These are phyloP conservation scores for Anthracocystis setariae DNA, from an alignment of 1,284 basidiomycete species.

Conservation along the genomic window DNA sequence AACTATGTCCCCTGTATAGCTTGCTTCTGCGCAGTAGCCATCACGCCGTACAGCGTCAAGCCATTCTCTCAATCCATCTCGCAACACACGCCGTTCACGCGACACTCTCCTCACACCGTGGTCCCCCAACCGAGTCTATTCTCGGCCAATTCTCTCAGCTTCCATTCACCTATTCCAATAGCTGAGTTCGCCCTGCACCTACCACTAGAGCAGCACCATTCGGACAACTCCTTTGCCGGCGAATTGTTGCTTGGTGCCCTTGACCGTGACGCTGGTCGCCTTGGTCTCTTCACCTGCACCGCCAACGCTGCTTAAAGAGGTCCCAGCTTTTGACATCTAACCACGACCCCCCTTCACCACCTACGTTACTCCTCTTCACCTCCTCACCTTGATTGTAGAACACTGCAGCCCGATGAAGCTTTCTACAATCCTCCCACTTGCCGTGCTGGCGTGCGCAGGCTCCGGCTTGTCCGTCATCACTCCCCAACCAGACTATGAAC, in stretches of 20 bases:
- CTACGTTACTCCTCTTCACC: background rate
- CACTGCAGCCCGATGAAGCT: constrained; percentile 23
- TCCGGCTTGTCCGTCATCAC: constrained; percentile 26
- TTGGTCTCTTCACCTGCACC: too few species aligned
- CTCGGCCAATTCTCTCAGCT: too few species aligned
- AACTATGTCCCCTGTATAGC: too few species aligned
- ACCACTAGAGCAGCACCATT: background rate
- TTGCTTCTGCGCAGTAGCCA: too few species aligned
- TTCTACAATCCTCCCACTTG: constrained; percentile 25
- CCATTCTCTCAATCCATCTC: too few species aligned
- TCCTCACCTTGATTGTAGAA: background rate
- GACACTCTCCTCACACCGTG: too few species aligned
- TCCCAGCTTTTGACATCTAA: background rate
- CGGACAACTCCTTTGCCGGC: background rate
- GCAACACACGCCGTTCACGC: too few species aligned
- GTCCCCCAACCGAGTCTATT: too few species aligned
- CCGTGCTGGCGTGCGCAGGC: constrained; percentile 25
- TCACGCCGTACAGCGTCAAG: too few species aligned
- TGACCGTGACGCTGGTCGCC: background rate
- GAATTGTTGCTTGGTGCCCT: constrained; percentile 2
- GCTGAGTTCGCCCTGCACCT: too few species aligned
- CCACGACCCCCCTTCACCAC: background rate
- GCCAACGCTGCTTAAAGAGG: too few species aligned
- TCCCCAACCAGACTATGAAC: constrained; percentile 31
- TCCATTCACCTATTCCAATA: too few species aligned